These are phyloP conservation scores for Nakazawaea ambrosiae DNA, from an alignment of 805 yeast species.

Conservation along the genomic window DNA sequence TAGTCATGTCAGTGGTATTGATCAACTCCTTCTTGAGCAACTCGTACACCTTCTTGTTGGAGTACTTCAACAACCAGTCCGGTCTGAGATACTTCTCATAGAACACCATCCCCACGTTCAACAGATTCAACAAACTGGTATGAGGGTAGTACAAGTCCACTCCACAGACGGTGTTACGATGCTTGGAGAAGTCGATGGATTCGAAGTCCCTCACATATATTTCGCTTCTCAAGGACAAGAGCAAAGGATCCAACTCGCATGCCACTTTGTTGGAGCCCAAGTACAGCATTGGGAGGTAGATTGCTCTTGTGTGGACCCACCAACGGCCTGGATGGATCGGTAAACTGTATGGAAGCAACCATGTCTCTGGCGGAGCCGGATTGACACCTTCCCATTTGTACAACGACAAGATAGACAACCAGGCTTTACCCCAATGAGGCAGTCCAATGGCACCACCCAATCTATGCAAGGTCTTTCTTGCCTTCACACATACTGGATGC, in stretches of 20 bases:
- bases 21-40: conserved; percentile 64
- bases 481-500: conserved; percentile 74
- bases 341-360: conserved; percentile 73
- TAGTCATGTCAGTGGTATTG: conserved; percentile 76
- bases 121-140: conserved; percentile 52
- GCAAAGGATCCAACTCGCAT: conserved; percentile 57
- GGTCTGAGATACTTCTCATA: conserved; percentile 79
- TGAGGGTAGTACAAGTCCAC: conserved; percentile 95
- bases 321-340: conserved; percentile 94
- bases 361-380: conserved; percentile 95
- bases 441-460: conserved; percentile 86
- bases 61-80: conserved; percentile 49
- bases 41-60: conserved; percentile 49
- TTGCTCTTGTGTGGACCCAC: conserved; percentile 99
- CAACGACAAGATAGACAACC: conserved; percentile 74
- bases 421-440: conserved; percentile 98
- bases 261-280: conserved; percentile 48
- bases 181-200: conserved; percentile 55
- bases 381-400: conserved; percentile 96
- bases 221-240: conserved; percentile 65
- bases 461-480: conserved; percentile 58
- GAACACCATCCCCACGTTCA: conserved; percentile 50
- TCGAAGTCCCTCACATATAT: conserved; percentile 66
- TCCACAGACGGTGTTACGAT: conserved; percentile 83
- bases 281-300: conserved; percentile 83